Base-by-base conservation (phyloP, 306 rosid species). In the Lathyrus aphaca region DNA sequence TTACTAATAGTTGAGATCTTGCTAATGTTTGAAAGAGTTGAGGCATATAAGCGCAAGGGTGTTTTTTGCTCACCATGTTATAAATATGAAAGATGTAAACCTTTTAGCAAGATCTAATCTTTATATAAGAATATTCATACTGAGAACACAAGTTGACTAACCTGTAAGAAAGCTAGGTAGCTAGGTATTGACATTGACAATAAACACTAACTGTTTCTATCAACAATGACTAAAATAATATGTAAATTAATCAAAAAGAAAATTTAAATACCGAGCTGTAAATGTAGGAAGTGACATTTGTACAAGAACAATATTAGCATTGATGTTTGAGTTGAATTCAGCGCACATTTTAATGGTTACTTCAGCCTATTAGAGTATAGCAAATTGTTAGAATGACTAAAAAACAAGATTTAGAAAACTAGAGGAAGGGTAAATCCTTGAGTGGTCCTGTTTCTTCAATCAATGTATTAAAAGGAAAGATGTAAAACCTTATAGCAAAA, bases 361-460 rank as follows among this genome's bases (percentile, higher is more conserved):
- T 81, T 85, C 95, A 39, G 96, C 97, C 97, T 94, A 85, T 16
- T 58, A 68, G 80, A 38, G 65, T 60, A 74, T 16, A 32, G 64
- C 56, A 42, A 7, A 51, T 30, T 42, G 19, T 80, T 45, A 74
- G 69, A 67, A 37, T 4, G 53, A 37, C 63, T 64, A 70, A 30
- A 38, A 78, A 42, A 49, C 61, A n/a, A 62, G 15, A 69, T 8
- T 39, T 40, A 18, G 21, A 67, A 54, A 29, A 80, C 37, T 45
- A 54, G 18, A 73, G 60, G 42, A 48, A n/a, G 25, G 50, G 29
- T 44, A 42, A 70, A 69, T 73, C 97, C 95, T 81, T 88, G 73
- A 87, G 82, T 23, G 86, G 42, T 62, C 96, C 95, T 39, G 89
- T 72, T 83, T 94, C 97, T 87, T 91, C 97, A 86, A 94, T 83